phyloP scores from a whole-genome alignment of 768 basidiomycete genomes.

The Lentinula edodes region DNA sequence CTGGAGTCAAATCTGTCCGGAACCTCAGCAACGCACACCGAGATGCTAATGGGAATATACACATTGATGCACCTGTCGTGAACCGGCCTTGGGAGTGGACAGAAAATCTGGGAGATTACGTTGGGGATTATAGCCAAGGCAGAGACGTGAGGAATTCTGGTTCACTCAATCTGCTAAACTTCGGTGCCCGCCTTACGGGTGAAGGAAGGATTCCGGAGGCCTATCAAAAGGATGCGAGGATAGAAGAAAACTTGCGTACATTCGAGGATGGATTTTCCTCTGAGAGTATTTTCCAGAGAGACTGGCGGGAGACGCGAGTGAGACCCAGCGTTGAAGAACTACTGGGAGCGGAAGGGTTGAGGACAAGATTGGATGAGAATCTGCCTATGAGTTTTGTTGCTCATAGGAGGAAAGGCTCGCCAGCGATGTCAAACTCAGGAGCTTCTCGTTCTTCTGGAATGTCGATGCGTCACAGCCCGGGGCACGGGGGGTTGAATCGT shows the following conservation, averaged over 20 bases:
- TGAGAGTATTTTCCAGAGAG: constrained; percentile 64
- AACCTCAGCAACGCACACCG: constrained; percentile 56
- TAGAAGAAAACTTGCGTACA: constrained; percentile 42
- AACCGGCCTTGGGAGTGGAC: constrained; percentile 88
- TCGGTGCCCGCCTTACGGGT: constrained; percentile 60
- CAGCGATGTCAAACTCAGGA: constrained; percentile 29
- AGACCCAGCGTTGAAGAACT: constrained; percentile 28
- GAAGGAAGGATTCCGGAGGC: constrained; percentile 40
- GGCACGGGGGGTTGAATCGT: constrained; percentile 30
- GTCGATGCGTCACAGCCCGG: constrained; percentile 52
- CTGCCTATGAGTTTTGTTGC: no score
- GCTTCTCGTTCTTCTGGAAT: constrained; percentile 39
- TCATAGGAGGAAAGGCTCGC: constrained; percentile 27
- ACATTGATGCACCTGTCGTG: constrained; percentile 48
- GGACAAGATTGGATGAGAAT: not conserved
- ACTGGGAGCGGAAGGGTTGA: not conserved
- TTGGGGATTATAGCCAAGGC: constrained; percentile 29
- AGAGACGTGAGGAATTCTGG: constrained; percentile 56
- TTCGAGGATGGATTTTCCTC: constrained; percentile 62
- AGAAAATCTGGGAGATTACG: constrained; percentile 64
- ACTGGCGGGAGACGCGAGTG: constrained; percentile 72
- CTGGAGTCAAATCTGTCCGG: constrained; percentile 44
- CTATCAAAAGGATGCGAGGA: constrained; percentile 22
- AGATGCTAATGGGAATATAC: constrained; percentile 45
- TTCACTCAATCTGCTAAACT: constrained; percentile 68